A percentile compares a stretch with the other conserved stretches of the same genome.
phyloP scores from a whole-genome alignment of 2,329 filamentous ascomycete species.

The Verruconis gallopava region DNA sequence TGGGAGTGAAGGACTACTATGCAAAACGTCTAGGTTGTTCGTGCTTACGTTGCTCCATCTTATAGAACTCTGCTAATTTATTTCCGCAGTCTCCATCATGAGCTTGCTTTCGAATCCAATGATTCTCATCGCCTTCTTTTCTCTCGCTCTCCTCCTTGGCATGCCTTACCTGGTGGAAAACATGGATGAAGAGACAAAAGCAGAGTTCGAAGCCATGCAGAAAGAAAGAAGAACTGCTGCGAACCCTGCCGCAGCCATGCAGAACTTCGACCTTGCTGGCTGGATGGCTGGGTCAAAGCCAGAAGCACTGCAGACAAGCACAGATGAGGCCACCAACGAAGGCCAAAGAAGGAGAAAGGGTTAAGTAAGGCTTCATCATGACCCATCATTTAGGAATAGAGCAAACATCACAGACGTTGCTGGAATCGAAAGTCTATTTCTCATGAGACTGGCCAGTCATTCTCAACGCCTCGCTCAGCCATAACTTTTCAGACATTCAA shows the following conservation, averaged over 20 bases:
- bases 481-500: no score
- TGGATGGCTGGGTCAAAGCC: conserved; percentile 47
- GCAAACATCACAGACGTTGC: no score
- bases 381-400: no score
- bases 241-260: conserved; percentile 37
- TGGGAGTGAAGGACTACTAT: conserved; percentile 61
- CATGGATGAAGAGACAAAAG: conserved; percentile 93
- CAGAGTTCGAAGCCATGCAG: conserved; percentile 84
- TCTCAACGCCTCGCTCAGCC: no score
- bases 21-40: conserved; percentile 62
- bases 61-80: no score
- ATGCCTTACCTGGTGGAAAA: conserved; percentile 95
- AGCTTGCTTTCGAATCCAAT: conserved; percentile 86
- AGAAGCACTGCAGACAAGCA: no score
- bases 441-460: no score
- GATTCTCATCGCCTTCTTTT: conserved; percentile 82
- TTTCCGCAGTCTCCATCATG: conserved; percentile 55
- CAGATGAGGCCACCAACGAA: not conserved
- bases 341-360: not conserved
- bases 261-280: conserved; percentile 51
- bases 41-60: conserved; percentile 28
- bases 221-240: conserved; percentile 56
- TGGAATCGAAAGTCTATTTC: no score
- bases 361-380: no score
- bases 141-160: conserved; percentile 71